Conservation (phyloP, 345 rosid species). For the Sisymbrium irio region DNA sequence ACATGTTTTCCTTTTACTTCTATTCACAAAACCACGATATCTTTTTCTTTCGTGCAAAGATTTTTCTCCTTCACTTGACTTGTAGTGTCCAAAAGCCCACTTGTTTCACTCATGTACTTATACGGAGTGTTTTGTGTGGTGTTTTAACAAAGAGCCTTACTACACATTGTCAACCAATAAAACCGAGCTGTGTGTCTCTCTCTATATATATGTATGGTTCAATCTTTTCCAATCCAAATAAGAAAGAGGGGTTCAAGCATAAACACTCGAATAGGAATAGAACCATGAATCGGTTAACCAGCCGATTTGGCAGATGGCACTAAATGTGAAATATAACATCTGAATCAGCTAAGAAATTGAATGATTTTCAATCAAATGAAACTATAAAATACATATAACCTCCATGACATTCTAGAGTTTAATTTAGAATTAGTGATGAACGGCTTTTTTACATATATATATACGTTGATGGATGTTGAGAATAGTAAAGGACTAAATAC, state of each 20-base stretch:
- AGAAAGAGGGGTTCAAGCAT: not conserved
- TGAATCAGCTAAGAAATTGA: not conserved
- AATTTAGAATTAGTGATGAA: too few relatives aligned
- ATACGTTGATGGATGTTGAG: not conserved
- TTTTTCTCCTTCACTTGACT: not conserved
- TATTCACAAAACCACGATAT: constrained; percentile 11
- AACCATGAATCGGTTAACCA: not conserved
- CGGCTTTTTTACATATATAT: too few relatives aligned
- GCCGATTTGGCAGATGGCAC: not conserved
- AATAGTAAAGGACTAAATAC: too few relatives aligned
- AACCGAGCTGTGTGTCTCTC: not conserved
- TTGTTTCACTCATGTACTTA: not conserved
- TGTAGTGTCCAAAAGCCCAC: constrained; percentile 20
- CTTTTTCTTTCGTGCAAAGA: not conserved
- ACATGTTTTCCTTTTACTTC: not conserved
- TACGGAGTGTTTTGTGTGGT: not conserved
- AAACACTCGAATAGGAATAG: not conserved
- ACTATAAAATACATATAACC: not conserved
- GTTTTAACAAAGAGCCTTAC: not conserved
- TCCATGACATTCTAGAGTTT: not conserved
- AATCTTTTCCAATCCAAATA: not conserved
- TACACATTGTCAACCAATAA: too few relatives aligned
- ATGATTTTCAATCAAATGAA: not conserved
- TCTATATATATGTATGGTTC: not conserved
- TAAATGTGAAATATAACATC: not conserved